phyloP scores from a whole-genome alignment of 2,329 filamentous ascomycete species.

The Colletotrichum lini region DNA sequence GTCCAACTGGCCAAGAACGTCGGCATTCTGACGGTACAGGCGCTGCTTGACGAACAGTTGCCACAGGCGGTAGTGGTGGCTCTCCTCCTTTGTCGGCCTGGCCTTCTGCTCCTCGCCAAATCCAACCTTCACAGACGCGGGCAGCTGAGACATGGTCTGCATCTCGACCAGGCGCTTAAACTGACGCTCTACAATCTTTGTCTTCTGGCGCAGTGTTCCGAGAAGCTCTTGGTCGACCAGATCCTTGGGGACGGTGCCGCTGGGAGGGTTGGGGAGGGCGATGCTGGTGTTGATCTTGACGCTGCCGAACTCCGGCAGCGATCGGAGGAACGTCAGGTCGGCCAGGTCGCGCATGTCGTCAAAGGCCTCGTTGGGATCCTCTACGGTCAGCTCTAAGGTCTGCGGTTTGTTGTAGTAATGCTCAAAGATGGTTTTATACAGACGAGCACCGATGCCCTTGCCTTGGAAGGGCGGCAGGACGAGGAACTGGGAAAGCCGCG shows the following conservation, averaged over 20 bases:
- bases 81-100: constrained; percentile 66
- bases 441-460: constrained; percentile 81
- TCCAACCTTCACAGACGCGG: constrained; percentile 68
- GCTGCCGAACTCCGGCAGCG: constrained; percentile 68
- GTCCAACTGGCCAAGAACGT: constrained; percentile 79
- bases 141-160: constrained; percentile 76
- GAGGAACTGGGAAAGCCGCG: constrained; percentile 93
- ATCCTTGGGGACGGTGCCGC: constrained; percentile 55
- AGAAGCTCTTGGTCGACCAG: constrained; percentile 73
- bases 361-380: constrained; percentile 92
- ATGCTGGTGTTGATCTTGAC: constrained; percentile 69
- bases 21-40: constrained; percentile 81
- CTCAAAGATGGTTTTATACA: constrained; percentile 86
- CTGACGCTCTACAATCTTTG: constrained; percentile 84
- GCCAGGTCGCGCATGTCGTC: constrained; percentile 84
- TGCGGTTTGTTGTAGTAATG: constrained; percentile 76
- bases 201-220: constrained; percentile 69
- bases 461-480: constrained; percentile 90
- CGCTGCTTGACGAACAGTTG: constrained; percentile 82
- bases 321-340: constrained; percentile 77
- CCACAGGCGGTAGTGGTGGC: constrained; percentile 79
- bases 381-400: constrained; percentile 88
- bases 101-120: constrained; percentile 59
- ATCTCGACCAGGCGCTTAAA: constrained; percentile 83
- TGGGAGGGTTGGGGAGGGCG: constrained; percentile 63